phyloP scores from a whole-genome alignment of 1,284 basidiomycete species.

The Trichosporon sp. region DNA sequence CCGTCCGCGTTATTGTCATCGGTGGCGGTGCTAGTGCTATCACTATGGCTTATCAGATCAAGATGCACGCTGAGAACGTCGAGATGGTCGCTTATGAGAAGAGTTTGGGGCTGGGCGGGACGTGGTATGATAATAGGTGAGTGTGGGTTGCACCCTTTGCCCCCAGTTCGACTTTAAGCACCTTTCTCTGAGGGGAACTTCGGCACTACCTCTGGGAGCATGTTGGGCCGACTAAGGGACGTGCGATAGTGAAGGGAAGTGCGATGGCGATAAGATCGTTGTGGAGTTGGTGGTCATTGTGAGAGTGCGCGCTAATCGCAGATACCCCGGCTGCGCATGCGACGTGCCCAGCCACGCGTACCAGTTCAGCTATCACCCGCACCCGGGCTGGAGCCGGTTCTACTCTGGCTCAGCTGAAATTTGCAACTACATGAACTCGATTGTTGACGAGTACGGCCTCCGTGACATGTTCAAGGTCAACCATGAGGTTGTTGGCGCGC shows the following conservation, averaged over 20 bases:
- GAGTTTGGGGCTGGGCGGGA: slow-evolving; percentile 12
- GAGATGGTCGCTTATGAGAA: slow-evolving; percentile 12
- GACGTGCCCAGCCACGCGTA: slow-evolving; percentile 34
- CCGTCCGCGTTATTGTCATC: slow-evolving; percentile 10
- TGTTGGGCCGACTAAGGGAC: too few relatives aligned
- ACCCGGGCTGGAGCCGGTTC: slow-evolving; percentile 24
- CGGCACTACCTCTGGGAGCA: too few relatives aligned
- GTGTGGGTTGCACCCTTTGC: background rate
- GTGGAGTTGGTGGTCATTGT: too few relatives aligned
- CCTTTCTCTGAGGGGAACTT: too few relatives aligned
- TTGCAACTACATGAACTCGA: slow-evolving; percentile 25
- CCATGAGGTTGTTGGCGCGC: slow-evolving; percentile 27
- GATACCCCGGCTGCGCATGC: slow-evolving; percentile 26
- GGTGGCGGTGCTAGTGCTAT: slow-evolving; percentile 15
- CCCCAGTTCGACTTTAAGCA: too few relatives aligned
- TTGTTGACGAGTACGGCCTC: slow-evolving; percentile 26
- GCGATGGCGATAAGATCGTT: too few relatives aligned
- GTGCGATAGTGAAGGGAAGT: too few relatives aligned
- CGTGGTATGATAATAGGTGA: slow-evolving; percentile 14
- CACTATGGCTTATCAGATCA: slow-evolving; percentile 14
- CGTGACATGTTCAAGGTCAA: slow-evolving; percentile 27
- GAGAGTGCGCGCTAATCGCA: background rate
- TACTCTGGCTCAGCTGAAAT: slow-evolving; percentile 33
- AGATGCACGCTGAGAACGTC: slow-evolving; percentile 11
- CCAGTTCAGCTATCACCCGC: slow-evolving; percentile 25